Evolutionary conservation across 352 stramenopile species (phyloP).

Genomic region (Globisporangium abappressorium): DNA sequence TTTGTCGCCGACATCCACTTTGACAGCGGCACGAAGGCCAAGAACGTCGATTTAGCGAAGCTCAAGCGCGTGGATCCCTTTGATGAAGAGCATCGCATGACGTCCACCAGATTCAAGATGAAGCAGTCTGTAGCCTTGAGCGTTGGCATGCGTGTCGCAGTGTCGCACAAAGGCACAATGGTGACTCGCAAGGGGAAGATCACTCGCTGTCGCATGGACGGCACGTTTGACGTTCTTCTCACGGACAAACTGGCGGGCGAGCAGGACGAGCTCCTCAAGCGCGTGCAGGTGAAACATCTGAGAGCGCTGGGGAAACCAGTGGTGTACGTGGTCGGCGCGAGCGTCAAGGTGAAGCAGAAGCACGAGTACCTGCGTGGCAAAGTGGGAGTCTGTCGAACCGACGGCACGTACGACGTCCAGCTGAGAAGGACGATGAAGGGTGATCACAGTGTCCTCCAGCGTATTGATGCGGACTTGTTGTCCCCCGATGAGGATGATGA

Average conservation of each 20-base stretch:
- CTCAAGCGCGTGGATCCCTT: constrained; percentile 23
- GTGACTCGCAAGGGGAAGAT: constrained; percentile 48
- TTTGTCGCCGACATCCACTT: constrained; percentile 72
- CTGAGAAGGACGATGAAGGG: constrained; percentile 18
- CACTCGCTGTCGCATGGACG: constrained; percentile 44
- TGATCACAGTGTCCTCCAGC: constrained; percentile 23
- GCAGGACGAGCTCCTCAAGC: constrained; percentile 35
- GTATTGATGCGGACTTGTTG: constrained; percentile 41
- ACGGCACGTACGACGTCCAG: constrained; percentile 58
- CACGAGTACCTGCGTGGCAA: constrained; percentile 56
- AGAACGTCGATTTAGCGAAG: constrained; percentile 59
- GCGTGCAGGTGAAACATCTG: constrained; percentile 30
- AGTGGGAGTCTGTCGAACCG: constrained; percentile 33
- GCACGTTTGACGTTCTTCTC: constrained; percentile 58
- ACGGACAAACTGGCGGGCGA: constrained; percentile 38
- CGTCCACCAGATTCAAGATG: not conserved
- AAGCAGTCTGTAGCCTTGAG: not conserved
- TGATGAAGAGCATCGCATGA: not conserved
- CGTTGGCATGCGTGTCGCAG: constrained; percentile 31
- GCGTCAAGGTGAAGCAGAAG: constrained; percentile 50
- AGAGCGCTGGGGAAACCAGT: constrained; percentile 21
- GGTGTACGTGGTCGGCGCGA: constrained; percentile 33
- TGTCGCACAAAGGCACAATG: constrained; percentile 54
- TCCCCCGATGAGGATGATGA: constrained; percentile 37
- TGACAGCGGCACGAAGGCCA: constrained; percentile 45